Evolutionary conservation across 2,329 filamentous ascomycete genomes (phyloP), one percentile per base, ranked within the genome.

Genomic region (Diaporthe destruens): DNA sequence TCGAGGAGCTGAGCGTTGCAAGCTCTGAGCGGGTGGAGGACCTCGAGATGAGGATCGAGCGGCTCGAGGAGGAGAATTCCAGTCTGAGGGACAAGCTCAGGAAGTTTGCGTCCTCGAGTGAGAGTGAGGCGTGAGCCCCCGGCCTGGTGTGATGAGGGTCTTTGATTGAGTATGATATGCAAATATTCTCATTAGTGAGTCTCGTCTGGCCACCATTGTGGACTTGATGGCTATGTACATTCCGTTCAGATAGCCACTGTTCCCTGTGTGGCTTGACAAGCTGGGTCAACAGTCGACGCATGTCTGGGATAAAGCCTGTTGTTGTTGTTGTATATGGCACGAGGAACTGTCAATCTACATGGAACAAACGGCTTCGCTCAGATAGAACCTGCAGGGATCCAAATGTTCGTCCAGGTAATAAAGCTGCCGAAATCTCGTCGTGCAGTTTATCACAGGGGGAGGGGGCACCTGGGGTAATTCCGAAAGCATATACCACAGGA

Each of bases 1-100:
- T 92, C 8, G 90, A 93, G 77, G 91, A 93, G 80, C 84, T 93
- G 74, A 88, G 87, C 39, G 85, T 91, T 8, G 90, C 89, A 11
- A 90, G 90, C 1, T 82, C 88, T 47, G 90, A 93, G 80, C 85
- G 89, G 78, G 87, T 90, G 82, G 90, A 91, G 74, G 85, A 85
- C 12, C 80, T 92, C 51, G 84, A 88, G 75, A 80, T 84, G 67
- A 81, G 85, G 70, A 82, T 92, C 34, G 84, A 86, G 63, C 80
- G 84, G 34, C 80, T 92, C 11, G 86, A 88, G 77, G 81, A 79
- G 68, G 88, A 86, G 71, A 86, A 87, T 65, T 78, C 74, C 1
- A 78, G 78, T 6, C 77, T 85, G 67, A 79, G 74, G 73, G 68
- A 67, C 25, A 69, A 76, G 69, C 69, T 78, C 42, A 74, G 59